Base-by-base conservation (phyloP, 306 rosid species). In the Cucurbita moschata region DNA sequence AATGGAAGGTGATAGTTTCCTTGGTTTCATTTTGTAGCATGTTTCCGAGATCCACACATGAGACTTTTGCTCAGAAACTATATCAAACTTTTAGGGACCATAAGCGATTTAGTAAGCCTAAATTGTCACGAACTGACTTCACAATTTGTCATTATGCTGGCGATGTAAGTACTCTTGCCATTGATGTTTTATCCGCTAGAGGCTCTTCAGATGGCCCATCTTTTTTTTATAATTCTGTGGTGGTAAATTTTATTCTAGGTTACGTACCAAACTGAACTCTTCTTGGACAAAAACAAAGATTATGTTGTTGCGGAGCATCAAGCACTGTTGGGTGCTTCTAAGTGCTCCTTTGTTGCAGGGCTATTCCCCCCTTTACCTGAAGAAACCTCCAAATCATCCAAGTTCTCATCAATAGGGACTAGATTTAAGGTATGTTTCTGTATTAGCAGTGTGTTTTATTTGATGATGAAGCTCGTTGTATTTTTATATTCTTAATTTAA, bases 31-130 rank as follows among this genome's bases (percentile, higher is more conserved):
- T 80, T 76, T 91, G 91, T 77, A 94, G 99, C 78, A 94, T 94
- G 99, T 94, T 94, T 84, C 99, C 99, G 71, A 91, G 95, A 86
- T 91, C 99, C 79, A 94, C 97, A 12, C 83, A 94, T 66, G 95
- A 89, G 75, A 94, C 95, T 71, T 85, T 94, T 83, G 90, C 99
- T 1, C 86, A 87, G 78, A 94, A 89, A 87, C 89, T 94, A 62
- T 94, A 94, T 84, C 97, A 91, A 86, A 89, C 97, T 70, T 89
- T 86, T 68, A 89, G 72, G 75, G 92, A 85, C 77, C 86, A 94
- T 76, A 94, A 89, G 81, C 96, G 99, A 78, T 91, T 94, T 81
- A 94, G 86, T 85, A 94, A 94, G 88, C 99, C 99, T 5, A 94
- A 94, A 83, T 84, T 94, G 78, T 82, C 99, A 40, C 96, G 88